Percentiles rank a stretch among this genome's conserved stretches.
These are phyloP conservation scores for Candida takata DNA, from an alignment of 805 yeast genomes.

Conservation along the genomic window DNA sequence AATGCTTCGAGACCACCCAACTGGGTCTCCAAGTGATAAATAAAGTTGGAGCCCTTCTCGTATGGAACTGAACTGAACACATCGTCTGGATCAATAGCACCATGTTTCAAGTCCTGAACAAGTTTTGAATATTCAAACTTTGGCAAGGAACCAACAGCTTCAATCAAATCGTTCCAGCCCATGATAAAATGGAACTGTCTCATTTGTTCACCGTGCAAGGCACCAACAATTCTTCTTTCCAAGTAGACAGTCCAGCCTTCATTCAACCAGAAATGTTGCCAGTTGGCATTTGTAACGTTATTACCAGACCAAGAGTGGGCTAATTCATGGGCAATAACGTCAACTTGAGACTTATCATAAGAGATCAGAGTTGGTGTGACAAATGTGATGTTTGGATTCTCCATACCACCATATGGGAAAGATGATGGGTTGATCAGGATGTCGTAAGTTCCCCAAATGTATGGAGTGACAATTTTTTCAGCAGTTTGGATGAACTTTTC, in stretches of 20 bases:
- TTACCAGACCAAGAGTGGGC: constrained; percentile 94
- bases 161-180: constrained; percentile 80
- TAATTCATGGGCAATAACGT: constrained; percentile 87
- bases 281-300: constrained; percentile 80
- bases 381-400: constrained; percentile 85
- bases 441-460: constrained; percentile 82
- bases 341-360: constrained; percentile 79
- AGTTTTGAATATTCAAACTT: constrained; percentile 49
- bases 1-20: constrained; percentile 61
- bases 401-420: constrained; percentile 92
- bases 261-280: constrained; percentile 93
- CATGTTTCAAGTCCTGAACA: constrained; percentile 63
- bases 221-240: constrained; percentile 65
- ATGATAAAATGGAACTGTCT: constrained; percentile 79
- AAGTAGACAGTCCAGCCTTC: constrained; percentile 96
- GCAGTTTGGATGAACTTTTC: constrained; percentile 76
- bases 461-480: constrained; percentile 65
- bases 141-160: constrained; percentile 61
- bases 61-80: constrained; percentile 84
- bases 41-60: constrained; percentile 80
- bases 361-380: constrained; percentile 85
- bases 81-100: constrained; percentile 75
- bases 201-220: constrained; percentile 41
- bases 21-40: constrained; percentile 63
- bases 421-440: constrained; percentile 72